Percentiles rank a stretch among this genome's conserved stretches.
These are phyloP conservation scores for Arabidopsis suecica DNA, from an alignment of 345 rosid genomes.

Conservation along the genomic window DNA sequence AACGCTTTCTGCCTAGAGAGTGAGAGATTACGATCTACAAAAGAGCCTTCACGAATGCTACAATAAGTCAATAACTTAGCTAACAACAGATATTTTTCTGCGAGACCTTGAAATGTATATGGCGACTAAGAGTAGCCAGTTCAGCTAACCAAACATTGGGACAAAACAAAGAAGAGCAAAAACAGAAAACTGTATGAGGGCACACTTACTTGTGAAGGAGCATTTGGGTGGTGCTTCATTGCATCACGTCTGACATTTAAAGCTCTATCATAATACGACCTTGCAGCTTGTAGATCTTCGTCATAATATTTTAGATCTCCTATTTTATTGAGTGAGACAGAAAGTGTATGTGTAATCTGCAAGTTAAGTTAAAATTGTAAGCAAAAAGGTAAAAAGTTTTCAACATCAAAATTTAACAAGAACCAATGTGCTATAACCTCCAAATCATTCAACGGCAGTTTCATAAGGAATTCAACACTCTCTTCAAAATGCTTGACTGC, in stretches of 20 bases:
- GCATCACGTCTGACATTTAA: constrained; percentile 82
- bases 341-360: constrained; percentile 87
- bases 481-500: constrained; percentile 87
- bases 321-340: constrained; percentile 94
- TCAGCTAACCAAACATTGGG: constrained; percentile 1
- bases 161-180: constrained; percentile 7
- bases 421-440: constrained; percentile 62
- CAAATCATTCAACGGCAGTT: constrained; percentile 73
- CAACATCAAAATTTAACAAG: constrained; percentile 11
- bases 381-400: constrained; percentile 3
- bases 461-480: constrained; percentile 78
- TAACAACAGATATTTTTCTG: constrained; percentile 5
- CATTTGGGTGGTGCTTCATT: constrained; percentile 56
- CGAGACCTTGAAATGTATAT: constrained; percentile 9
- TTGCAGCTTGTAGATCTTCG: constrained; percentile 82
- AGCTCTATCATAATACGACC: constrained; percentile 75
- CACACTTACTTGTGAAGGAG: constrained; percentile 76
- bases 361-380: constrained; percentile 22
- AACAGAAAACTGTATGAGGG: constrained; percentile 19
- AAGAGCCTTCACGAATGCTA: constrained; percentile 2
- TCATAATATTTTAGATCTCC: constrained; percentile 96
- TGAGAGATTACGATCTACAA: not conserved
- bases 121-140: constrained; percentile 9
- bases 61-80: not conserved
- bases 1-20: not conserved